Evolutionary conservation across 441 rosid species (phyloP), one percentile per base, ranked within the genome.

Genomic region (Arabidopsis lyrata): DNA sequence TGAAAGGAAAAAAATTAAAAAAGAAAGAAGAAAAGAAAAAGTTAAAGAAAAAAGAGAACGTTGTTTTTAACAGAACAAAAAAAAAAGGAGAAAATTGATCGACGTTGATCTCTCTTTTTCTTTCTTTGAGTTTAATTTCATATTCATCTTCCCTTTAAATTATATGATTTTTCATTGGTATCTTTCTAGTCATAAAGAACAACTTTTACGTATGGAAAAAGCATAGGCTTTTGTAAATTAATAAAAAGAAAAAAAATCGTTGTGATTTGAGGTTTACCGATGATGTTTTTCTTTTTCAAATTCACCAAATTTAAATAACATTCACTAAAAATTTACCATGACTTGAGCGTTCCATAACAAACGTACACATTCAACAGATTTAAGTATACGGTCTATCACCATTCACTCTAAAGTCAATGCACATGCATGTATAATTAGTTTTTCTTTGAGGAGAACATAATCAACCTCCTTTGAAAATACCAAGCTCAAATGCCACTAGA

Each of bases 91-190:
- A 38, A 57, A 65, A 65, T 59, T 65, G 62, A 64, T 77, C 63
- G 68, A 77, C 31, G 66, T 63, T 50, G 41, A 70, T 58, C 72
- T 57, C 52, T 68, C 47, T 55, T 38, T 76, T 69, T 49, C 41
- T 29, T 58, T 69, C 15, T 27, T 45, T 63, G 48, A 60, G 34
- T 22, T 38, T 60, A 4, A 42, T 45, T 67, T 70, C 13, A 64
- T 42, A 34, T 57, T 63, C 55, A 16, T 58, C 42, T 61, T 50
- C 44, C 69, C 70, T 59, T 38, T 59, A 67, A 66, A 36, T 61
- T 71, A 49, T n/a, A 29, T 56, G 15, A 63, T 77, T 81, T 62
- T 18, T 61, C 70, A 54, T 54, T 68, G 56, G 59, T 41, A 55
- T 61, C 39, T 69, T 68, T 44, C 31, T 63, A 35, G 75, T 69